Conservation (phyloP, 257 asterid genomes). For the Gentiana straminea region DNA sequence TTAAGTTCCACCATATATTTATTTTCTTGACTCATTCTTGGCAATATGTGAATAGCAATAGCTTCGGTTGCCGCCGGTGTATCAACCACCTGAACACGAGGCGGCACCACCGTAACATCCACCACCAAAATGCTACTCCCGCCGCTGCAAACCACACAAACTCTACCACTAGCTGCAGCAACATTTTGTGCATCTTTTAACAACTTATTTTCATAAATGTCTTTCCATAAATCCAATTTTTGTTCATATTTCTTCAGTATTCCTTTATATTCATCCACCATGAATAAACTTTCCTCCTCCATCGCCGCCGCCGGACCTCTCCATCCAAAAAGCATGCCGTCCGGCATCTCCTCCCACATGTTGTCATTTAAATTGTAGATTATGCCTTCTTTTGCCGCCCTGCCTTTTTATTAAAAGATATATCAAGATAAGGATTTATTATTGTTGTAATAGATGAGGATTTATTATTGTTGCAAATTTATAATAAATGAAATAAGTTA, state of each 20-base stretch:
- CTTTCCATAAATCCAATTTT: slow-evolving; percentile 43
- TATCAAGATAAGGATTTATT: too few species aligned
- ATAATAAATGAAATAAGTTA: too few species aligned
- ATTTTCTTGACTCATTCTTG: slow-evolving; percentile 28
- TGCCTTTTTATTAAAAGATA: slow-evolving; percentile 16
- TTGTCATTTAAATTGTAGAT: slow-evolving; percentile 39
- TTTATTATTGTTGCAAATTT: too few species aligned
- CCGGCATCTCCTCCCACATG: slow-evolving; percentile 67
- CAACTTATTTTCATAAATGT: slow-evolving; percentile 21
- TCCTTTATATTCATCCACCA: slow-evolving; percentile 62
- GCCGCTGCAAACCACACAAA: slow-evolving; percentile 40
- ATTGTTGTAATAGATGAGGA: too few species aligned
- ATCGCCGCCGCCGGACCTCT: slow-evolving; percentile 72
- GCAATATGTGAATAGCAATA: slow-evolving; percentile 47
- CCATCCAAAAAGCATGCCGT: slow-evolving; percentile 79
- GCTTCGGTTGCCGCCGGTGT: slow-evolving; percentile 40
- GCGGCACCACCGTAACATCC: slow-evolving; percentile 43
- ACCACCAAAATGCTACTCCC: slow-evolving; percentile 42
- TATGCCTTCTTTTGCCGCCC: slow-evolving; percentile 53
- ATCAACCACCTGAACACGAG: slow-evolving; percentile 41
- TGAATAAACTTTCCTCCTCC: slow-evolving; percentile 55
- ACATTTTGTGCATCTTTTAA: slow-evolving; percentile 48
- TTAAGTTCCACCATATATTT: too few species aligned
- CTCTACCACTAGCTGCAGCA: slow-evolving; percentile 54
- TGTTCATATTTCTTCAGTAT: slow-evolving; percentile 38